Conservation (phyloP, 2,329 filamentous ascomycete genomes). For the Apiospora marii region DNA sequence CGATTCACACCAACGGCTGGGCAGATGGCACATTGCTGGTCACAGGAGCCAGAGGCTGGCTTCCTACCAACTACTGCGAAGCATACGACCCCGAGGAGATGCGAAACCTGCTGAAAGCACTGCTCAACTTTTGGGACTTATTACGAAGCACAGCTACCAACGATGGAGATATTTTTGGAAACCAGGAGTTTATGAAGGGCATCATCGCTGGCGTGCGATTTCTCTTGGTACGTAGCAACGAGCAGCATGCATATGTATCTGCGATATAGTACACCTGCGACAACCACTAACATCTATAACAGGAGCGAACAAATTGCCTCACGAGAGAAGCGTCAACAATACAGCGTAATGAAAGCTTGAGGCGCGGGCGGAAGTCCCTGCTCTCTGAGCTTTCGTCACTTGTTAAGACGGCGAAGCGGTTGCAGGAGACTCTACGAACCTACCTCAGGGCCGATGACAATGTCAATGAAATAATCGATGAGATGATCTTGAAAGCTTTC, state of each 20-base stretch:
- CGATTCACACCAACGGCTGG: conserved; percentile 98
- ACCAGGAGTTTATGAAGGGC: conserved; percentile 93
- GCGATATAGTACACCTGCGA: background rate
- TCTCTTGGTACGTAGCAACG: conserved; percentile 72
- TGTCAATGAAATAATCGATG: conserved; percentile 82
- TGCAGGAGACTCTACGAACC: conserved; percentile 76
- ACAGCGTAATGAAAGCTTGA: conserved; percentile 76
- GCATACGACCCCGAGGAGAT: conserved; percentile 90
- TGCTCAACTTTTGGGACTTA: conserved; percentile 93
- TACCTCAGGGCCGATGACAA: conserved; percentile 57
- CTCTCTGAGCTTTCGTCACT: conserved; percentile 88
- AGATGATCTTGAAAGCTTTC: conserved; percentile 93
- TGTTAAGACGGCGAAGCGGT: conserved; percentile 85
- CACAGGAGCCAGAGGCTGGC: conserved; percentile 89
- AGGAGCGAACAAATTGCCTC: conserved; percentile 90
- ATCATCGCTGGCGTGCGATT: conserved; percentile 93
- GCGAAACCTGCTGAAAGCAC: conserved; percentile 81
- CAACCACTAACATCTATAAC: conserved; percentile 15
- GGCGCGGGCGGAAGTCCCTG: conserved; percentile 84
- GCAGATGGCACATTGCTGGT: conserved; percentile 91
- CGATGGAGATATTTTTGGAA: conserved; percentile 81
- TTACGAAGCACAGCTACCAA: conserved; percentile 79
- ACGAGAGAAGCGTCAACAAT: conserved; percentile 82
- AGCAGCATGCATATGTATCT: background rate
- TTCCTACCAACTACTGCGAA: conserved; percentile 98